Percentiles rank a stretch among this genome's conserved stretches.
These are phyloP conservation scores for Lepidium aucheri DNA, from an alignment of 345 rosid species.

Conservation along the genomic window DNA sequence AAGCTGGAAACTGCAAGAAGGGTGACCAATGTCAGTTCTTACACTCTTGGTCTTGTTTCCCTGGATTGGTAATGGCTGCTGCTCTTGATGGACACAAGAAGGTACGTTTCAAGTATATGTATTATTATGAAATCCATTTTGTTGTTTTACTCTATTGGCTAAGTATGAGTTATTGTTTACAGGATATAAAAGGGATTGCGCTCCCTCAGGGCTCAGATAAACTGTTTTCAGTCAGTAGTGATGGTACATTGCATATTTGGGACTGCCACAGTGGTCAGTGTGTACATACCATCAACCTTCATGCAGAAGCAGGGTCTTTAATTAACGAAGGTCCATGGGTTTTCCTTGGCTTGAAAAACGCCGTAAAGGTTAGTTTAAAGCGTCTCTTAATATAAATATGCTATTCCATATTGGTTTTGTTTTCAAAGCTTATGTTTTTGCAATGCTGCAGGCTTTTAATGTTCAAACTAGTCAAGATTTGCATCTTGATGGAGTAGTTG, in stretches of 20 bases:
- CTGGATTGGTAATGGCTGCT: slow-evolving; percentile 23
- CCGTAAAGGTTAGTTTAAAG: slow-evolving; percentile 36
- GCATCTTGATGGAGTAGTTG: slow-evolving; percentile 33
- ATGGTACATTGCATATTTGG: slow-evolving; percentile 44
- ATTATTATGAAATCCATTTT: not conserved
- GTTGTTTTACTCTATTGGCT: not conserved
- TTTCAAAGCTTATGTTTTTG: not conserved
- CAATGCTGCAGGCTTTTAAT: slow-evolving; percentile 41
- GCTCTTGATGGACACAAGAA: slow-evolving; percentile 29
- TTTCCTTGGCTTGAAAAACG: slow-evolving; percentile 47
- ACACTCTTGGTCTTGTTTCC: slow-evolving; percentile 23
- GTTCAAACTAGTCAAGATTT: slow-evolving; percentile 28
- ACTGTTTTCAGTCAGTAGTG: slow-evolving; percentile 49
- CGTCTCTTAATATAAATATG: not conserved
- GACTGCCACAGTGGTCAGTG: slow-evolving; percentile 48
- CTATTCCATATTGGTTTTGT: not conserved
- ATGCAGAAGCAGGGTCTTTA: slow-evolving; percentile 41
- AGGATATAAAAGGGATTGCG: slow-evolving; percentile 45
- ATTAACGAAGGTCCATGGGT: slow-evolving; percentile 57
- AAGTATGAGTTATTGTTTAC: not conserved
- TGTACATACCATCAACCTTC: slow-evolving; percentile 24
- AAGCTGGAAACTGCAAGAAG: slow-evolving; percentile 22
- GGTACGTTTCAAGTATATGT: not conserved
- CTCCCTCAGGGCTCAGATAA: slow-evolving; percentile 45
- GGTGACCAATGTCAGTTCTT: slow-evolving; percentile 26